Percentiles rank a stretch among this genome's conserved stretches.
phyloP scores from a whole-genome alignment of 2,329 filamentous ascomycete species.

The Cercospora berteroae region DNA sequence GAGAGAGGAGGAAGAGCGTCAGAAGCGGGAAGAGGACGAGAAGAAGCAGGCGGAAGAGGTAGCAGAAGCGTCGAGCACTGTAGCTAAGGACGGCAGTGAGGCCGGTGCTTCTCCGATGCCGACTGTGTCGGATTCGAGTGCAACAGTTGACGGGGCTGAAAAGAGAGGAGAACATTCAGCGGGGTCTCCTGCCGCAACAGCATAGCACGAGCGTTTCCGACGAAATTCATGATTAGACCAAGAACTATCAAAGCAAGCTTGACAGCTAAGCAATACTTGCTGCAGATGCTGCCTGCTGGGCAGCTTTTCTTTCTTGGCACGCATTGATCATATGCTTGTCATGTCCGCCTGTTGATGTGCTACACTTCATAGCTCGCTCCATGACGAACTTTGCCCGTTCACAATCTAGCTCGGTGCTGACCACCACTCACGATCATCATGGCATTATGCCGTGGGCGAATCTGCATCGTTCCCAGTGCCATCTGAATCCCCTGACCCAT shows the following conservation, averaged over 20 bases:
- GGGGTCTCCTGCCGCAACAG: background rate
- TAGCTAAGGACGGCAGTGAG: background rate
- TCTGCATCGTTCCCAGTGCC: background rate
- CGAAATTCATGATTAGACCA: background rate
- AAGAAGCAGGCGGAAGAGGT: conserved; percentile 13
- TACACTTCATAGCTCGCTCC: background rate
- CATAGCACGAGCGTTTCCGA: background rate
- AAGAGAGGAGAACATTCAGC: background rate
- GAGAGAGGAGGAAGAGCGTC: conserved; percentile 30
- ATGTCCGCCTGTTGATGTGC: background rate
- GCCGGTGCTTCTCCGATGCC: background rate
- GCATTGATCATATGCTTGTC: background rate
- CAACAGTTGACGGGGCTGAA: background rate
- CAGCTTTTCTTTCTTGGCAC: background rate
- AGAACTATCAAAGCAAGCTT: background rate
- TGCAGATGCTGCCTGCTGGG: background rate
- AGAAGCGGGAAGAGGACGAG: conserved; percentile 24
- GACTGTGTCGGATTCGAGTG: background rate
- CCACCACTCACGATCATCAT: background rate
- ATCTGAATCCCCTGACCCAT: background rate
- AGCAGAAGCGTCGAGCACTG: background rate
- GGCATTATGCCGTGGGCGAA: background rate
- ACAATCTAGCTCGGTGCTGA: background rate
- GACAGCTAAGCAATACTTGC: background rate
- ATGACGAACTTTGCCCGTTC: background rate